Base-by-base conservation (phyloP, 208 protist genomes). In the Acanthamoeba lugdunensis region DNA sequence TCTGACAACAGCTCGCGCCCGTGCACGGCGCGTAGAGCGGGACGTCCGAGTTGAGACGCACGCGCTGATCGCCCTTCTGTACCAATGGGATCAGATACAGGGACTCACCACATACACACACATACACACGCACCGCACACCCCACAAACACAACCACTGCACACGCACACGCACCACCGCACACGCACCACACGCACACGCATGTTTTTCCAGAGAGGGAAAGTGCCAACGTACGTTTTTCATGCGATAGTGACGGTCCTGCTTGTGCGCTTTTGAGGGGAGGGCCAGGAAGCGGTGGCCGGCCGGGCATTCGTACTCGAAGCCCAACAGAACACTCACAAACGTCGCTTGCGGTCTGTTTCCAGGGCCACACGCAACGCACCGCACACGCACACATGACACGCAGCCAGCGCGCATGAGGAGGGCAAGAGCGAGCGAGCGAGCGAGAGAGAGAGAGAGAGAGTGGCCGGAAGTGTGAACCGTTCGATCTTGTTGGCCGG, bases 291-390 rank as follows among this genome's bases (percentile, higher is more conserved):
- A 81, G n/a, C 73, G 73, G 33, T 81, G 73, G 28, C 73, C 73
- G 33, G 73, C 73, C 28, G 73, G 30, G 25, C 73, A 81, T 30
- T 81, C 73, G 41, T 81, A 81, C 37, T 81, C 73, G 73, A 81
- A 81, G 11, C 73, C 73, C 18, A 81, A 11, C 37, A 81, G n/a
- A 2, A 81, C 73, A 48, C 23, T 81, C 8, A 81, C 73, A 48
- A 52, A 81, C 37, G 73, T 81, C 73, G 73, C 73, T 81, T 81
- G 73, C 73, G 73, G 73, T 25, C 73, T 81, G 73, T 41, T 41
- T 41, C 0, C 37, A n/a, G n/a, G 37, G 37, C 37, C 37, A 41
- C 37, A 41, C 18, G 4, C 13, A 4, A 63, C 13, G 13, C 13
- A 14, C 58, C 58, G 13, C 58, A 63, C 23, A 14, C 58, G 23